Conservation (phyloP, 179 eudicot genomes). For the Monotropa hypopitys region DNA sequence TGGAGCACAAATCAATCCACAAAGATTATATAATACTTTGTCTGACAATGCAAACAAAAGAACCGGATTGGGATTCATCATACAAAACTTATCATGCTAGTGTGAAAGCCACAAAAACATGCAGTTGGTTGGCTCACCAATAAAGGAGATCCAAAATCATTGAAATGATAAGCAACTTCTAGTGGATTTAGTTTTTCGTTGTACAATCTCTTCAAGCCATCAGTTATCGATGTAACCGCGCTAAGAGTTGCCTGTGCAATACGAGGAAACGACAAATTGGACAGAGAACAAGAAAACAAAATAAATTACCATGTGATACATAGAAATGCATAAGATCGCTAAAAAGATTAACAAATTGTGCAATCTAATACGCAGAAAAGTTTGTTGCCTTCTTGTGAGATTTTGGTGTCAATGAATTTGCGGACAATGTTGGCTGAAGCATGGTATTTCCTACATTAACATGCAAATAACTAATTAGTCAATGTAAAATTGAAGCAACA, state of each 20-base stretch:
- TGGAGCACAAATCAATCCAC: not conserved
- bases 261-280: not conserved
- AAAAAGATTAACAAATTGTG: not conserved
- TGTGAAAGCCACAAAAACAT: too few relatives aligned
- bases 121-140: slow-evolving; percentile 34
- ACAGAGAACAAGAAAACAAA: not conserved
- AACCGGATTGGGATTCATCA: too few relatives aligned
- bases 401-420: slow-evolving; percentile 39
- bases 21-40: not conserved
- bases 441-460: slow-evolving; percentile 33
- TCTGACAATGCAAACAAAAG: too few relatives aligned
- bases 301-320: not conserved
- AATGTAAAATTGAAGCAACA: not conserved
- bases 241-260: slow-evolving; percentile 9
- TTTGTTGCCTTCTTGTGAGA: slow-evolving; percentile 42
- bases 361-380: not conserved
- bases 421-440: slow-evolving; percentile 26
- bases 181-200: slow-evolving; percentile 71
- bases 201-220: slow-evolving; percentile 74
- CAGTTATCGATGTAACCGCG: slow-evolving; percentile 52
- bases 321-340: not conserved
- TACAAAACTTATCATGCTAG: too few relatives aligned
- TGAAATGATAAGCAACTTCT: slow-evolving; percentile 52
- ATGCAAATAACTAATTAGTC: slow-evolving; percentile 1
- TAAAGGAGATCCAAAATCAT: slow-evolving; percentile 69